Evolutionary conservation across 139 green algal species (phyloP).

Genomic region (Ostreobium quekettii): DNA sequence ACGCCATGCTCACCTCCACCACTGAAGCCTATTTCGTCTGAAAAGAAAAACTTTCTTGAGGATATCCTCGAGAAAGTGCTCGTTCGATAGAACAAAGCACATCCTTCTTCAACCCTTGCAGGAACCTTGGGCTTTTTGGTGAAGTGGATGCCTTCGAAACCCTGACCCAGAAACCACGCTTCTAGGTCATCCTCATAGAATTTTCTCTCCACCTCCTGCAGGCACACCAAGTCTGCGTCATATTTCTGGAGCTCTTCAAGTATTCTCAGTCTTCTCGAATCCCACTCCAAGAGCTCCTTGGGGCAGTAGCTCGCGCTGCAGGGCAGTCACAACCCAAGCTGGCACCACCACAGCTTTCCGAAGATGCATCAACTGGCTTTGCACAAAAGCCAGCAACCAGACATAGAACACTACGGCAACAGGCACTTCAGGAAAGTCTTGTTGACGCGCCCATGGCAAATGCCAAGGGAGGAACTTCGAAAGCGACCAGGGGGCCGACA

Average conservation of each 20-base stretch:
- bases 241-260: conserved; percentile 27
- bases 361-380: too few relatives aligned
- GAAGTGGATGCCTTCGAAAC: conserved; percentile 31
- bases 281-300: conserved; percentile 26
- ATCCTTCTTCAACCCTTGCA: conserved; percentile 29
- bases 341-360: neutral
- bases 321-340: neutral
- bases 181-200: conserved; percentile 33
- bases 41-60: neutral
- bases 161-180: conserved; percentile 25
- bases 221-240: conserved; percentile 38
- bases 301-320: conserved; percentile 33
- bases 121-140: conserved; percentile 7
- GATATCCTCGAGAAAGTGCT: conserved; percentile 10
- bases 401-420: neutral
- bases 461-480: neutral
- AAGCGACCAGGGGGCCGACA: neutral
- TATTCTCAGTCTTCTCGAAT: conserved; percentile 11
- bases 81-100: conserved; percentile 30
- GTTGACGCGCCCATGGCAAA: neutral
- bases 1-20: conserved; percentile 2
- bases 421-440: neutral
- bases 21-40: neutral
- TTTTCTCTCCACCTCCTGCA: conserved; percentile 43
- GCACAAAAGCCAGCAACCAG: too few relatives aligned